Conservation (phyloP, 768 basidiomycete species). For the Lanmaoa rubissima region DNA sequence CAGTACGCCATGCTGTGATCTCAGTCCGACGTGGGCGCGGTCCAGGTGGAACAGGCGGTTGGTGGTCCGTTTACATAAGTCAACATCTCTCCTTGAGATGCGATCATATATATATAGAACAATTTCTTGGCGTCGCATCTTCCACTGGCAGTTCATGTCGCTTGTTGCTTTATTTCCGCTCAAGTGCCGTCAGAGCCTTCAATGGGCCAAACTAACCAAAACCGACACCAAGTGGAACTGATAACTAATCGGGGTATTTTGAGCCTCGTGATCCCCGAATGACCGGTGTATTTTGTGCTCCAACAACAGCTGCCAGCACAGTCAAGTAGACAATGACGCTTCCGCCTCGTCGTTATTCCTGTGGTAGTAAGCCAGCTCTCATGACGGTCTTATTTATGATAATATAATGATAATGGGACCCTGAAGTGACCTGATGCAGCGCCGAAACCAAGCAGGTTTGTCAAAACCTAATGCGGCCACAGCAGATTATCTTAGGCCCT, state of each 20-base stretch:
- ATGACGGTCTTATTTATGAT: not conserved
- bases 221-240: not conserved
- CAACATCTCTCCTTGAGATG: slow-evolving; percentile 2
- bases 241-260: not conserved
- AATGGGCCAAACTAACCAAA: not conserved
- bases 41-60: not conserved
- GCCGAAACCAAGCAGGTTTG: not conserved
- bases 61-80: not conserved
- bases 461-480: slow-evolving; percentile 5
- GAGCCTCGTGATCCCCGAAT: not conserved
- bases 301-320: not conserved
- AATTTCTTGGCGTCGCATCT: not conserved
- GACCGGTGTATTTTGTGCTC: not conserved
- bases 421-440: slow-evolving; percentile 11
- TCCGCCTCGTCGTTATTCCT: not conserved
- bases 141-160: slow-evolving; percentile 7
- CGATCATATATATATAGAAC: slow-evolving; percentile 2
- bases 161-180: slow-evolving; percentile 24
- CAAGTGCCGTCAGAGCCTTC: slow-evolving; percentile 18
- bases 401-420: slow-evolving; percentile 8
- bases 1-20: not conserved
- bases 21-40: not conserved
- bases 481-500: not conserved
- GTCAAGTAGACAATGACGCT: not conserved
- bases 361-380: slow-evolving; percentile 2